Percentiles rank a stretch among this genome's conserved stretches.
These are phyloP conservation scores for Chaetomium sp. DNA, from an alignment of 2,329 filamentous ascomycete species.

Conservation along the genomic window DNA sequence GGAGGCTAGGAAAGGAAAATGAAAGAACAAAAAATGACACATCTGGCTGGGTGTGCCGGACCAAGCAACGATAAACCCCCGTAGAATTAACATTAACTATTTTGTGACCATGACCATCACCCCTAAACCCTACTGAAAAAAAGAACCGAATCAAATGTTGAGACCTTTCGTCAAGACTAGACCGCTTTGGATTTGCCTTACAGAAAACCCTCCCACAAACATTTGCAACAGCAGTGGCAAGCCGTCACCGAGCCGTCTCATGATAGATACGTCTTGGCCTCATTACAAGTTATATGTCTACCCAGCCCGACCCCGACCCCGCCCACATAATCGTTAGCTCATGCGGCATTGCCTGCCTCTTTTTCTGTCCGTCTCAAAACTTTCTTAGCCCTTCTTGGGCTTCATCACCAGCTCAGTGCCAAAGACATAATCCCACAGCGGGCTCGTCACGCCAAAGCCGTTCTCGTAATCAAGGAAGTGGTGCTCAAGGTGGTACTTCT, in stretches of 20 bases:
- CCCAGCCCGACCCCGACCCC: conserved; percentile 32
- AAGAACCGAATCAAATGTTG: not conserved
- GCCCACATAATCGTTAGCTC: conserved; percentile 18
- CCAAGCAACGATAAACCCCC: not conserved
- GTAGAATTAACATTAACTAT: not conserved
- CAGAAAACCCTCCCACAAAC: no score
- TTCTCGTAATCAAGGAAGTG: conserved; percentile 98
- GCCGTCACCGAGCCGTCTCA: not conserved
- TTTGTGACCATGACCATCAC: not conserved
- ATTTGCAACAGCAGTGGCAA: no score
- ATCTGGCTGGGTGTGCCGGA: no score
- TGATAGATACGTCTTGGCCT: conserved; percentile 10
- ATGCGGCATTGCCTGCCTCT: not conserved
- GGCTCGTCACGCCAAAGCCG: conserved; percentile 92
- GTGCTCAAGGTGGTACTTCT: conserved; percentile 96
- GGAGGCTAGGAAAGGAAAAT: no score
- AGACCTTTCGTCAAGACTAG: no score
- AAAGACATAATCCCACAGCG: conserved; percentile 92
- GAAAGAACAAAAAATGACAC: no score
- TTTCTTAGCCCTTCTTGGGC: conserved; percentile 22
- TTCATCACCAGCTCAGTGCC: conserved; percentile 66
- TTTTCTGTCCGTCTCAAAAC: no score
- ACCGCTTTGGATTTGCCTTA: no score
- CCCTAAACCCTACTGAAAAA: not conserved
- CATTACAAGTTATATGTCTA: conserved; percentile 19